Percentiles rank a stretch among this genome's conserved stretches.
Evolutionary conservation across 257 asterid species (phyloP).

Genomic region (Echium plantagineum): DNA sequence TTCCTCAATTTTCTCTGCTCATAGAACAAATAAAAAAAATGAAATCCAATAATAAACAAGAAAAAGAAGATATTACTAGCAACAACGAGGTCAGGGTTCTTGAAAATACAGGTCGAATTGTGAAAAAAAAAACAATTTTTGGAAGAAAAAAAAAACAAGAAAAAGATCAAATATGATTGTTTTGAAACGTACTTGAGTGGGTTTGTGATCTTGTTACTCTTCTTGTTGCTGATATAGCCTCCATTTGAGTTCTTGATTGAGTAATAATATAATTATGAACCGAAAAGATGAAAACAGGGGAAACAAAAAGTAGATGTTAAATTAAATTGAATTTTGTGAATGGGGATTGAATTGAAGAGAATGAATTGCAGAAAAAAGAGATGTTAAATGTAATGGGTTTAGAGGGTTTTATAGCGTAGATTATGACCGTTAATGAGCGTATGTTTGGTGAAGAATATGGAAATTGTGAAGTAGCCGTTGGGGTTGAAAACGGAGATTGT

Average conservation of each 20-base stretch:
- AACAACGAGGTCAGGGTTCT: too few relatives aligned
- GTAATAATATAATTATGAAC: too few relatives aligned
- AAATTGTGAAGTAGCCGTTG: conserved; percentile 59
- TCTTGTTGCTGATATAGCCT: conserved; percentile 71
- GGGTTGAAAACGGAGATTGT: too few relatives aligned
- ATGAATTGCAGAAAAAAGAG: background rate
- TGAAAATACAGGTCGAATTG: too few relatives aligned
- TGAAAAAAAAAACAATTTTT: too few relatives aligned
- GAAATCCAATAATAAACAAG: conserved; percentile 1
- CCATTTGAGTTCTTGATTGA: conserved; percentile 31
- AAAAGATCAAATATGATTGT: background rate
- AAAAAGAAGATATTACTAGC: too few relatives aligned
- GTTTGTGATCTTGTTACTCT: conserved; percentile 73
- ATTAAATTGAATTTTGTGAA: too few relatives aligned
- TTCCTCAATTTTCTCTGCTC: conserved; percentile 49
- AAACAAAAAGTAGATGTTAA: background rate
- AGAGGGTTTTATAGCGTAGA: conserved; percentile 10
- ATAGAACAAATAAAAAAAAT: conserved; percentile 1
- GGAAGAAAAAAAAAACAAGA: too few relatives aligned
- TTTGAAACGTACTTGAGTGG: conserved; percentile 20
- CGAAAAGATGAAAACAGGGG: too few relatives aligned
- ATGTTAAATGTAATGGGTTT: background rate
- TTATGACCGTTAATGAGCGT: conserved; percentile 58
- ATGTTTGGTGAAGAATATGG: conserved; percentile 6
- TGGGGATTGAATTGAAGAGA: background rate